These are phyloP conservation scores for Calcarisporium arbuscula DNA, from an alignment of 2,329 filamentous ascomycete genomes.

Conservation along the genomic window DNA sequence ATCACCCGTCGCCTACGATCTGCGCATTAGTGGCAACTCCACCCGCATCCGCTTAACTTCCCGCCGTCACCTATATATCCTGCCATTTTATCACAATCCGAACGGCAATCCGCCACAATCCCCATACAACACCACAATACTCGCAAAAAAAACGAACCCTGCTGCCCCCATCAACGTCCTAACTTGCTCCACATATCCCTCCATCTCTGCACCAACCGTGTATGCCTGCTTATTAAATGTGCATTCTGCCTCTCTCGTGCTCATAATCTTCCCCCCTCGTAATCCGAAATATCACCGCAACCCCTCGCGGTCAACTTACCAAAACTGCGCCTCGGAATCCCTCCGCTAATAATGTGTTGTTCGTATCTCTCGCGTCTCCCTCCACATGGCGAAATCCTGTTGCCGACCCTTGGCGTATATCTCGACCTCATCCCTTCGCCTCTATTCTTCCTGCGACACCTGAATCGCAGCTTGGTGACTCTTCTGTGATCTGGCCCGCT, in stretches of 20 bases:
- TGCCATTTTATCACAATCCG: background rate
- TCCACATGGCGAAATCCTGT: too few relatives aligned
- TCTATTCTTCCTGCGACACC: too few relatives aligned
- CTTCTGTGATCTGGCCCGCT: too few relatives aligned
- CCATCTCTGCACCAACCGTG: background rate
- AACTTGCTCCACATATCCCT: background rate
- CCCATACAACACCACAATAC: constrained; percentile 1
- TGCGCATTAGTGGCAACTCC: background rate
- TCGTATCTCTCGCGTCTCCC: background rate
- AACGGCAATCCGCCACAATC: constrained; percentile 1
- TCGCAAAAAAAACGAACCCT: background rate
- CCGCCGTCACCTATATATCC: constrained; percentile 1
- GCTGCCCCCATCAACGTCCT: background rate
- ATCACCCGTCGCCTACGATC: background rate
- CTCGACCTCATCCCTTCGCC: background rate
- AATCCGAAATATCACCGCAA: background rate
- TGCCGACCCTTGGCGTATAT: background rate
- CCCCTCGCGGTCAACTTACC: background rate
- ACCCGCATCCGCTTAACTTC: background rate
- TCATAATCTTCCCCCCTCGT: background rate
- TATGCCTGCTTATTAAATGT: background rate
- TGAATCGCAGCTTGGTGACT: too few relatives aligned
- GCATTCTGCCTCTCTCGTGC: background rate
- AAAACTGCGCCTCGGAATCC: constrained; percentile 1
- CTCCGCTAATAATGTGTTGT: background rate